Base-by-base conservation (phyloP, 1,284 basidiomycete species). In the Tetrapyrgos nigripes region DNA sequence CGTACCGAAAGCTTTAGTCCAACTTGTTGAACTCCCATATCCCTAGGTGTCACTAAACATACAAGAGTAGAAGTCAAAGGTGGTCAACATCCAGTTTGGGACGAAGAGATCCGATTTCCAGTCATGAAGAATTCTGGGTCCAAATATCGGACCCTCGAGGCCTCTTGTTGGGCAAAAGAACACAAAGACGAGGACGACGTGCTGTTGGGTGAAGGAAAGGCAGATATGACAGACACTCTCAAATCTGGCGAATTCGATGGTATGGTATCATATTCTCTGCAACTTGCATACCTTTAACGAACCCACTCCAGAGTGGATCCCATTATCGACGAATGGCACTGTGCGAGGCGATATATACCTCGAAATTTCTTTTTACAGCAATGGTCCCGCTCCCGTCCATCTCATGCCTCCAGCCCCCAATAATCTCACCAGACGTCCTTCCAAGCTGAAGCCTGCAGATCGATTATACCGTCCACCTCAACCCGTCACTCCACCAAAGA, bases 211-310 rank as follows among this genome's bases (percentile, higher is more conserved):
- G 80, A 79, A 66, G 89, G 83, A 3, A 74, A 75, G 13, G 74
- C 92, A 9, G 85, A 91, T 64, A 85, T 92, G 47, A 71, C 82
- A 40, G 83, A 89, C 53, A 91, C 87, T 0, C 73, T 92, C 50
- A 81, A 79, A 67, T 84, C 81, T 1, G 89, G 90, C 33, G 91
- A 92, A 73, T 92, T 92, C 66, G 90, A 92, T 70, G 89, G 91
- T 89, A 66, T 45, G 83, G 68, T 29, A 21, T 8, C 46, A 40
- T 19, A 40, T 49, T 51, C 59, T 58, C 28, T 28, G 19, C 35
- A 28, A 3, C 49, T 21, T 49, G 29, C 51, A 31, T 29, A 55
- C 47, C 21, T 47, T 48, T 31, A 60, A 21, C 55, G 44, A 47
- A 35, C 11, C 23, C 2, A 35, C 37, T 26, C 43, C 58, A 92